Evolutionary conservation across 139 green algal genomes (phyloP).

Genomic region (Eudorina sp.): DNA sequence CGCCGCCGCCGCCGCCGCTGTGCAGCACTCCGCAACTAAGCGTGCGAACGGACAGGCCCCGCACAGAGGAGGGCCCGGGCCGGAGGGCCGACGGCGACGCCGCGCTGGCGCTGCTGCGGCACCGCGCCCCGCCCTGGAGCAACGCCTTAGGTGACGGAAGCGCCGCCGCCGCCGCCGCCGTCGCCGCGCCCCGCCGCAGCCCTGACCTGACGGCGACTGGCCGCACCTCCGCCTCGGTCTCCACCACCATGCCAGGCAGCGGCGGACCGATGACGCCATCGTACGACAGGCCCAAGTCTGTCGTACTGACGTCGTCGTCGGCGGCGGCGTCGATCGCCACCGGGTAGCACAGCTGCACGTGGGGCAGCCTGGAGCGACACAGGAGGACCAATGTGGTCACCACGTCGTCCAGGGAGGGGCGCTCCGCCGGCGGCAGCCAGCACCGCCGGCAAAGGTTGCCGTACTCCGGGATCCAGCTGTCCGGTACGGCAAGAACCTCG

Average conservation of each 20-base stretch:
- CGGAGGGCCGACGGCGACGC: too few species aligned
- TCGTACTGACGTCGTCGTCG: not conserved
- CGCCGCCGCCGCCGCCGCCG: too few species aligned
- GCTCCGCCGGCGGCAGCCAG: constrained; percentile 7
- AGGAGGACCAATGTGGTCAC: constrained; percentile 12
- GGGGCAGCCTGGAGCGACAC: constrained; percentile 23
- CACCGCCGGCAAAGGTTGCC: not conserved
- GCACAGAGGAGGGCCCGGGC: too few species aligned
- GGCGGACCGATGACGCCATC: not conserved
- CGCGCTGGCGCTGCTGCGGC: not conserved
- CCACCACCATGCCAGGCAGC: not conserved
- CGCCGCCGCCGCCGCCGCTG: not conserved
- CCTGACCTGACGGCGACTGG: not conserved
- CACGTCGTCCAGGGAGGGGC: not conserved
- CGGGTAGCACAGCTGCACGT: constrained; percentile 26
- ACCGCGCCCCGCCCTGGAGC: too few species aligned
- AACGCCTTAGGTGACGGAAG: too few species aligned
- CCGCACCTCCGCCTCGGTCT: not conserved
- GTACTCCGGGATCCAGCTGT: not conserved
- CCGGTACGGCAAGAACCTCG: not conserved
- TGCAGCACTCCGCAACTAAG: not conserved
- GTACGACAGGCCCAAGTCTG: not conserved
- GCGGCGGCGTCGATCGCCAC: not conserved
- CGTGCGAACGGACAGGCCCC: too few species aligned
- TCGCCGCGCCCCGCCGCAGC: not conserved